These are phyloP conservation scores for Protea cynaroides DNA, from an alignment of 164 flowering plant species.

Conservation along the genomic window DNA sequence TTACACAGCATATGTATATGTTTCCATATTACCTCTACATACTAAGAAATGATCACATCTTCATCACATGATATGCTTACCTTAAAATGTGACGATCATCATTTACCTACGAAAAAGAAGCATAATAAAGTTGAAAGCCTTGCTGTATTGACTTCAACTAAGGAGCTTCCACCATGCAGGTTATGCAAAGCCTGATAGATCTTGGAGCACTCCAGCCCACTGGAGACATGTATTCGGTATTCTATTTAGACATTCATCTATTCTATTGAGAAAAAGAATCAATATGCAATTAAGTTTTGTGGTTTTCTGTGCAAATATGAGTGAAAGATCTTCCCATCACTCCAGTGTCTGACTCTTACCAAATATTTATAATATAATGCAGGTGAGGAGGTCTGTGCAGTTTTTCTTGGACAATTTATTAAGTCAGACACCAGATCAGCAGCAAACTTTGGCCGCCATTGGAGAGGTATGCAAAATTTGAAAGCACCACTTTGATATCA, in stretches of 20 bases:
- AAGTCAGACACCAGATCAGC: conserved; percentile 73
- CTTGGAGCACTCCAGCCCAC: conserved; percentile 93
- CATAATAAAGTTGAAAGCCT: background rate
- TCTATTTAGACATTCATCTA: conserved; percentile 8
- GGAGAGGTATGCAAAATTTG: conserved; percentile 68
- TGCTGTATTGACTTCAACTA: conserved; percentile 1
- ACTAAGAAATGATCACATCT: background rate
- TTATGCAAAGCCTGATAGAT: conserved; percentile 65
- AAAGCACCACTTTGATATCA: background rate
- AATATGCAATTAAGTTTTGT: background rate
- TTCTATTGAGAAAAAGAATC: background rate
- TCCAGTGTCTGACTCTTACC: background rate
- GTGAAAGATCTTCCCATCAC: background rate
- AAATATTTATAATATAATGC: conserved; percentile 5
- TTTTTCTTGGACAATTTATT: conserved; percentile 82
- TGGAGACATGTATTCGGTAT: conserved; percentile 88
- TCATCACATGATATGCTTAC: background rate
- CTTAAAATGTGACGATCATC: background rate
- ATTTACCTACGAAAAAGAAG: background rate
- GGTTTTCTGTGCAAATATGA: background rate
- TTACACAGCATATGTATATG: too few relatives aligned
- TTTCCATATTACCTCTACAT: background rate
- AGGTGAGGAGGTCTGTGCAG: conserved; percentile 94
- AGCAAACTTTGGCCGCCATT: conserved; percentile 78
- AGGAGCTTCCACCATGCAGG: conserved; percentile 43